Evolutionary conservation across 2,329 filamentous ascomycete genomes (phyloP).

Genomic region (Verticillium tricorpus): DNA sequence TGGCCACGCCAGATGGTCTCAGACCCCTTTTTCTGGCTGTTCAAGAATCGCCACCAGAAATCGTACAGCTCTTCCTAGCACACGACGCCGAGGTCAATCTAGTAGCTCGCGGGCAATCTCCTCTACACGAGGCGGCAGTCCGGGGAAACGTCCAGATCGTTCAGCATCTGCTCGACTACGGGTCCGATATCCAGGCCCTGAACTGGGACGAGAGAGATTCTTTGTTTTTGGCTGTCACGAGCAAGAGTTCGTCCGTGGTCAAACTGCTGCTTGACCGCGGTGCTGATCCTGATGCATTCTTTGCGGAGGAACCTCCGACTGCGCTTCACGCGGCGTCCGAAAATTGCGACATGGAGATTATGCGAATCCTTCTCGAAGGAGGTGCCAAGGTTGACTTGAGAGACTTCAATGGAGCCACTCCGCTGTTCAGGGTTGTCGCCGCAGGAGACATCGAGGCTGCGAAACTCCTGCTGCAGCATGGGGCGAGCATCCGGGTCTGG

Average conservation of each 20-base stretch:
- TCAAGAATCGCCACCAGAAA: neutral
- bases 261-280: slow-evolving; percentile 3
- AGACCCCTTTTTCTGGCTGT: neutral
- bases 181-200: neutral
- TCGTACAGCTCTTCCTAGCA: neutral
- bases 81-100: neutral
- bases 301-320: neutral
- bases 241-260: neutral
- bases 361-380: neutral
- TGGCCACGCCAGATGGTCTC: neutral
- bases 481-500: neutral
- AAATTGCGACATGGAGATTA: neutral
- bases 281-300: slow-evolving; percentile 1
- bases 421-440: slow-evolving; percentile 1
- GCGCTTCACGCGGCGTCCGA: neutral
- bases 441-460: neutral
- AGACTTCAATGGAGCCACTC: neutral
- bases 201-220: neutral
- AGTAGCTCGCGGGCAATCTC: neutral
- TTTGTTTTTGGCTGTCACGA: neutral
- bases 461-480: slow-evolving; percentile 2
- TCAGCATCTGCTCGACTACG: neutral
- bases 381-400: neutral
- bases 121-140: neutral
- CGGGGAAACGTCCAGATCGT: neutral